These are phyloP conservation scores for Flueggea neowawraea DNA, from an alignment of 441 rosid genomes.

Conservation along the genomic window DNA sequence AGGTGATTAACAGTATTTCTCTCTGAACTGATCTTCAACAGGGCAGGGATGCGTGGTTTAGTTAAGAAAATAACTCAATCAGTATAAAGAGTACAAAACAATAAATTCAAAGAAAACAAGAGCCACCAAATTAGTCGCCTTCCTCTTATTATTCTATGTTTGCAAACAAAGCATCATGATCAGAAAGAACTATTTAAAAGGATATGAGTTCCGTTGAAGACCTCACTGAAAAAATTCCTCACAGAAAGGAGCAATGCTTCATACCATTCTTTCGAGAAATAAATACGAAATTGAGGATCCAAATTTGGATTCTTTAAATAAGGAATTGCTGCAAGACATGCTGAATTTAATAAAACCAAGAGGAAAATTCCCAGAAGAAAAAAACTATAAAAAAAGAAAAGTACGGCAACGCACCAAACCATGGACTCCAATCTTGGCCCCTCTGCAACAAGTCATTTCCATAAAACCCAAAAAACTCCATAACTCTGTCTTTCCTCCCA, in stretches of 20 bases:
- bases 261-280: slow-evolving; percentile 69
- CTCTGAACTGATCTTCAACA: slow-evolving; percentile 61
- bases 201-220: slow-evolving; percentile 73
- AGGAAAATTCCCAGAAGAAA: not conserved
- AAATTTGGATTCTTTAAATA: slow-evolving; percentile 55
- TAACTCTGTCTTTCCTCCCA: slow-evolving; percentile 49
- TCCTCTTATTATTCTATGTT: too few relatives aligned
- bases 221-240: slow-evolving; percentile 65
- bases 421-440: slow-evolving; percentile 51
- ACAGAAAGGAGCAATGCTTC: slow-evolving; percentile 57
- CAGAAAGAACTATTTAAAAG: slow-evolving; percentile 24
- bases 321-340: slow-evolving; percentile 45
- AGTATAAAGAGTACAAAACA: not conserved
- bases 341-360: slow-evolving; percentile 14
- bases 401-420: slow-evolving; percentile 51
- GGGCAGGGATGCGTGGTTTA: slow-evolving; percentile 57
- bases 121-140: too few relatives aligned
- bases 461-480: slow-evolving; percentile 45
- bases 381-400: slow-evolving; percentile 1
- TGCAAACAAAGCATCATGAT: not conserved
- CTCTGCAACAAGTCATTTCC: slow-evolving; percentile 51
- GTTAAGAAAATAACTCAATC: slow-evolving; percentile 25
- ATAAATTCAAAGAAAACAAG: too few relatives aligned
- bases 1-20: slow-evolving; percentile 42
- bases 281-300: slow-evolving; percentile 62